phyloP scores from a whole-genome alignment of 805 yeast genomes.

The Citeromyces matritensis region DNA sequence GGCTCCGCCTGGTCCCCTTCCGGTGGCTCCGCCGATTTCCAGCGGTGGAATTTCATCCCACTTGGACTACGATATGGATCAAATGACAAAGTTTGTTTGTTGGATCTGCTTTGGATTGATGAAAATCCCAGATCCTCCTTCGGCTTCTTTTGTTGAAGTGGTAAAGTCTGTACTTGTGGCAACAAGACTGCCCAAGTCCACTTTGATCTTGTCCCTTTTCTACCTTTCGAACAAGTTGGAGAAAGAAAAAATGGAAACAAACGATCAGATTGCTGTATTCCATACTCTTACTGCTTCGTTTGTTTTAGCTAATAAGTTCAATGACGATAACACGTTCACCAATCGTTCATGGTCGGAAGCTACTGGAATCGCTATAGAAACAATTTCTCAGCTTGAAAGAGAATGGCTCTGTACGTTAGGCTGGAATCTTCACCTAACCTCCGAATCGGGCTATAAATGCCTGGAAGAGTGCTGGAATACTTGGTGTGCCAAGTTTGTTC shows the following conservation, averaged over 20 bases:
- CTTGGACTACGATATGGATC: conserved; percentile 63
- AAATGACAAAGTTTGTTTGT: conserved; percentile 70
- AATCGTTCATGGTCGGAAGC: conserved; percentile 94
- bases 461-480: conserved; percentile 20
- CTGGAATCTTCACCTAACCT: conserved; percentile 13
- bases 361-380: conserved; percentile 55
- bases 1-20: conserved; percentile 1
- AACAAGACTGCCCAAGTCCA: conserved; percentile 74
- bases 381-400: conserved; percentile 55
- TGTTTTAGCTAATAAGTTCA: conserved; percentile 81
- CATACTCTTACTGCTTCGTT: conserved; percentile 50
- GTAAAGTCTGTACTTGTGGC: conserved; percentile 63
- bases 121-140: conserved; percentile 31
- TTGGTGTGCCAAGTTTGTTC: conserved; percentile 15
- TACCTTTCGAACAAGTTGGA: conserved; percentile 49
- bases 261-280: conserved; percentile 25
- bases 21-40: conserved; percentile 10
- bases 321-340: conserved; percentile 93
- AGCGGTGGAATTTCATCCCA: conserved; percentile 65
- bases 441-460: conserved; percentile 13
- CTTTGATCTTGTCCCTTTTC: conserved; percentile 67
- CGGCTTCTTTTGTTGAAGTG: conserved; percentile 37
- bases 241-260: conserved; percentile 17
- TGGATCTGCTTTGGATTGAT: conserved; percentile 60
- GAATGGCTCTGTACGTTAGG: conserved; percentile 21